phyloP scores from a whole-genome alignment of 129 eudicot species.

The Deinandra increscens region DNA sequence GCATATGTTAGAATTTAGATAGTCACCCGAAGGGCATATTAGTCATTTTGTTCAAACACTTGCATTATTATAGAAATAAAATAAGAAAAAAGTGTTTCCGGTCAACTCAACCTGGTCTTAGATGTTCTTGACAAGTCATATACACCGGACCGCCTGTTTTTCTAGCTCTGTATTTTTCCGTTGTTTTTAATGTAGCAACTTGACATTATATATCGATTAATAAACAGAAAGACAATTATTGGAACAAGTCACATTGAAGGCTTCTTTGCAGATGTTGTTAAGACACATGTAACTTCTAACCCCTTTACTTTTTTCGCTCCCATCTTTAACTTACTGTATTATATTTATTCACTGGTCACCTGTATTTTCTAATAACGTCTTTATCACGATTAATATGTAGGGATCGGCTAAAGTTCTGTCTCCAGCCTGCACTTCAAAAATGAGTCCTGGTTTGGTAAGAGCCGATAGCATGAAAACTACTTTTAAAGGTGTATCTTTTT shows the following conservation, averaged over 20 bases:
- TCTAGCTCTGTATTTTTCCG: background rate
- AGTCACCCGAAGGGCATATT: background rate
- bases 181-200: background rate
- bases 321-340: background rate
- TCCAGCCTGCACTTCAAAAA: constrained; percentile 50
- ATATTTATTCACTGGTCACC: background rate
- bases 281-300: constrained; percentile 51
- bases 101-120: background rate
- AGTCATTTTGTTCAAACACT: background rate
- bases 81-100: background rate
- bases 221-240: constrained; percentile 72
- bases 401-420: constrained; percentile 77
- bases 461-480: background rate
- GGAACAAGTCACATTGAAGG: constrained; percentile 70
- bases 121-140: background rate
- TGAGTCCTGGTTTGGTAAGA: constrained; percentile 75
- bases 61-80: background rate
- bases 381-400: constrained; percentile 32
- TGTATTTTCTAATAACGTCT: background rate
- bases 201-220: constrained; percentile 12
- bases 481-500: background rate
- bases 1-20: background rate
- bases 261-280: constrained; percentile 59
- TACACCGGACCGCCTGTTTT: background rate
- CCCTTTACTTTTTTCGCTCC: background rate